Conservation (phyloP, 2,329 filamentous ascomycete genomes). For the Penicillium sp. region DNA sequence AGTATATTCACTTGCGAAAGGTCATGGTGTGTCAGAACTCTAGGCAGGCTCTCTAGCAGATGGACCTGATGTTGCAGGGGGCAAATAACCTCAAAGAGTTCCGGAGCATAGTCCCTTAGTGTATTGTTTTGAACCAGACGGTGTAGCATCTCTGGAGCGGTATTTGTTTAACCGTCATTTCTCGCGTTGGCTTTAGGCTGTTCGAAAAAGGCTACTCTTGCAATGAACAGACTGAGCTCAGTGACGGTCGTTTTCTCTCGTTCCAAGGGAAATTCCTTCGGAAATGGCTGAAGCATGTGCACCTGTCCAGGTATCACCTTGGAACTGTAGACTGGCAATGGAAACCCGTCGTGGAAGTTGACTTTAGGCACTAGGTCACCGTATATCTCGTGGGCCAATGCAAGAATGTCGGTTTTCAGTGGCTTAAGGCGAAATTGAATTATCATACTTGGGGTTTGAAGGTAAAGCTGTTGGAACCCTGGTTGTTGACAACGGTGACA, state of each 20-base stretch:
- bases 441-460: not conserved
- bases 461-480: not conserved
- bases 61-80: not conserved
- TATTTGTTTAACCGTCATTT: not conserved
- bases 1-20: not conserved
- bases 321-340: not conserved
- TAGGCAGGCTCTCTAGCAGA: not conserved
- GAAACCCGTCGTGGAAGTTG: not conserved
- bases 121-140: not conserved
- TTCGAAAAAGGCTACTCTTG: not conserved
- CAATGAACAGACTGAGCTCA: not conserved
- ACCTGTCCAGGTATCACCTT: not conserved
- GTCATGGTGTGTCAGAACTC: not conserved
- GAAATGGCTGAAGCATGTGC: not conserved
- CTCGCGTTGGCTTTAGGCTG: not conserved
- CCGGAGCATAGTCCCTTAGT: not conserved
- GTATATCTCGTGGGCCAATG: not conserved
- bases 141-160: not conserved
- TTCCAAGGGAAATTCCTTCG: not conserved
- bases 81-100: not conserved
- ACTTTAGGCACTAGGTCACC: not conserved
- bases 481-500: not conserved
- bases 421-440: slow-evolving; percentile 1
- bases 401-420: not conserved
- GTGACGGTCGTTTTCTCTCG: not conserved